Evolutionary conservation across 192 early-diverging fungal species (phyloP).

Genomic region (Chytriomyces sp.): DNA sequence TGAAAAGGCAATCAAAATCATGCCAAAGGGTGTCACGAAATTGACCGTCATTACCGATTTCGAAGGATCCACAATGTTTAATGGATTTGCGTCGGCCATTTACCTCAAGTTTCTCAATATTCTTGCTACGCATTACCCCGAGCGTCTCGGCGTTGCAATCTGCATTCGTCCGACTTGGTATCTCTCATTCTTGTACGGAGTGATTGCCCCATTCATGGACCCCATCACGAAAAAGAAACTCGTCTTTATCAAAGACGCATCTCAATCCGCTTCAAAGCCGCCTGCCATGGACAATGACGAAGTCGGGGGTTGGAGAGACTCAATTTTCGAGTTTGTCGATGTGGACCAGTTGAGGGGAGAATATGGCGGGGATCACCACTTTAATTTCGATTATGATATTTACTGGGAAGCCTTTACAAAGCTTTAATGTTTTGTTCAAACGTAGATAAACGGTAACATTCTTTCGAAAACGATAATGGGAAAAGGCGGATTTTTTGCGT

Average conservation of each 20-base stretch:
- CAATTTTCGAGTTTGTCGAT: slow-evolving; percentile 55
- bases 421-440: neutral
- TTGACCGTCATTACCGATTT: slow-evolving; percentile 83
- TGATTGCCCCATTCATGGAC: slow-evolving; percentile 84
- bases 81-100: slow-evolving; percentile 55
- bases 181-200: slow-evolving; percentile 77
- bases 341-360: slow-evolving; percentile 64
- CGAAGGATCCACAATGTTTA: slow-evolving; percentile 72
- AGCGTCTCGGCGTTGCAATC: slow-evolving; percentile 39
- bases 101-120: slow-evolving; percentile 68
- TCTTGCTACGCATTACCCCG: slow-evolving; percentile 43
- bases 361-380: slow-evolving; percentile 73
- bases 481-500: too few relatives aligned
- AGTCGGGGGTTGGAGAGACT: slow-evolving; percentile 49
- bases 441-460: neutral
- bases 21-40: slow-evolving; percentile 72
- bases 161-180: slow-evolving; percentile 81
- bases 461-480: too few relatives aligned
- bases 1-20: slow-evolving; percentile 76
- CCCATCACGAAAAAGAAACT: slow-evolving; percentile 87
- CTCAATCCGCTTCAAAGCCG: slow-evolving; percentile 25
- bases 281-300: slow-evolving; percentile 4
- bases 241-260: slow-evolving; percentile 67
- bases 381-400: slow-evolving; percentile 65
- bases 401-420: slow-evolving; percentile 65